Evolutionary conservation across 1,284 basidiomycete species (phyloP), one percentile per base, ranked within the genome.

Genomic region (Cryptococcus sp.): DNA sequence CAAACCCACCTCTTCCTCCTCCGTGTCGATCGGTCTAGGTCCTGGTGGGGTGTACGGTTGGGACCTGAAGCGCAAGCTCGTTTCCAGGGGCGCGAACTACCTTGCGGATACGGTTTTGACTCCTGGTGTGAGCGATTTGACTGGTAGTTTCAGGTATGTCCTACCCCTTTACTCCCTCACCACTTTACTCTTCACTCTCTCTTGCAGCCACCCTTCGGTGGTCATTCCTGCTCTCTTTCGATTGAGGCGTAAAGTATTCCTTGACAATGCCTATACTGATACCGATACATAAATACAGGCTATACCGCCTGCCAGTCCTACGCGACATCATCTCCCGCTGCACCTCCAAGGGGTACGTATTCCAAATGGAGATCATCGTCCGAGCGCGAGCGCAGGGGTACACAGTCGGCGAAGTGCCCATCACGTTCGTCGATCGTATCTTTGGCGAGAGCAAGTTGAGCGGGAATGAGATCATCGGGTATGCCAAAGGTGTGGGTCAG

Each of bases 301-400:
- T 95, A 20, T 95, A 94, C 76, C 86, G 89, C 47, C 78, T 86
- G 16, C 82, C 83, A 1, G 91, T 90, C 5, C 82, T 95, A 58
- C 84, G 84, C 52, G 86, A 89, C 66, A 88, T 95, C 69, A 94
- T 95, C 69, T 83, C 86, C 5, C 82, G 88, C 64, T 91, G 89
- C 8, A 85, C 88, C 61, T 91, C 89, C 17, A 89, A 90, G 65
- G 92, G 92, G 3, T 95, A 94, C 70, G 92, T 95, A 16, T 94
- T 95, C 82, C 92, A 95, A 81, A 95, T 95, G 92, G 92, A 95
- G 78, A 94, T 94, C 85, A 92, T 94, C 83, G 92, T 93, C 25
- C 85, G 92, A 4, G 92, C 92, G 2, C 83, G 87, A 48, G 85
- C 88, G 1, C 79, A 89, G 51, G 91, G 90, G 7, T 94, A 91